Conservation (phyloP, 2,329 filamentous ascomycete species). For the Fusarium fujikuroi region DNA sequence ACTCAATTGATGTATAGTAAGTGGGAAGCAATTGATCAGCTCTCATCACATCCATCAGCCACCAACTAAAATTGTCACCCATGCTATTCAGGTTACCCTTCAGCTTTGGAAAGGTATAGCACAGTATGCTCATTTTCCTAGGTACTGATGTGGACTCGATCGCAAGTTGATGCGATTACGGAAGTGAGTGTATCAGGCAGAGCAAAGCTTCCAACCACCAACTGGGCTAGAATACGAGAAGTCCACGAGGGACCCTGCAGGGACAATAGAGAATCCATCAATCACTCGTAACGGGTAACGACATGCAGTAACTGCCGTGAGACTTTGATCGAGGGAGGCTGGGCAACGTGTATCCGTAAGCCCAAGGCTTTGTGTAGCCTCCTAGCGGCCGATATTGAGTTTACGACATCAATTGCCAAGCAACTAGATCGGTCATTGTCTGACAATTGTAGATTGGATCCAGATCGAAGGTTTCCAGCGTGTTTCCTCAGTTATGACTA, state of each 20-base stretch:
- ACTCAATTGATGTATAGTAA: too few species aligned
- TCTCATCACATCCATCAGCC: not conserved
- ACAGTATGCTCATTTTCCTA: too few species aligned
- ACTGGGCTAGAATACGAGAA: constrained; percentile 21
- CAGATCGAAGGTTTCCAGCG: not conserved
- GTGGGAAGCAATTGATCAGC: not conserved
- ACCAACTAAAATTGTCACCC: not conserved
- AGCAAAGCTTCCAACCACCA: constrained; percentile 4
- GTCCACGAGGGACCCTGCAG: constrained; percentile 8
- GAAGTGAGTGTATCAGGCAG: not conserved
- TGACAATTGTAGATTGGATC: not conserved
- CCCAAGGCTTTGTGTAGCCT: not conserved
- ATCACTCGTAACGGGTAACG: constrained; percentile 26
- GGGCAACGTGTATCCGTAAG: constrained; percentile 25
- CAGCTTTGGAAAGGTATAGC: not conserved
- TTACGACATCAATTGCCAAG: constrained; percentile 6
- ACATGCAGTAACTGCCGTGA: constrained; percentile 23
- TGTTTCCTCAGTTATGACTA: not conserved
- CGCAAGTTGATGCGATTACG: not conserved
- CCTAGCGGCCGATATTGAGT: not conserved
- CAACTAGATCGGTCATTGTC: not conserved
- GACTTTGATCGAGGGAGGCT: constrained; percentile 33
- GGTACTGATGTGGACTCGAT: not conserved
- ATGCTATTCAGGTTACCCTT: not conserved
- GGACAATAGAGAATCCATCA: constrained; percentile 14